These are phyloP conservation scores for Saposhnikovia divaricata DNA, from an alignment of 129 eudicot genomes.

Conservation along the genomic window DNA sequence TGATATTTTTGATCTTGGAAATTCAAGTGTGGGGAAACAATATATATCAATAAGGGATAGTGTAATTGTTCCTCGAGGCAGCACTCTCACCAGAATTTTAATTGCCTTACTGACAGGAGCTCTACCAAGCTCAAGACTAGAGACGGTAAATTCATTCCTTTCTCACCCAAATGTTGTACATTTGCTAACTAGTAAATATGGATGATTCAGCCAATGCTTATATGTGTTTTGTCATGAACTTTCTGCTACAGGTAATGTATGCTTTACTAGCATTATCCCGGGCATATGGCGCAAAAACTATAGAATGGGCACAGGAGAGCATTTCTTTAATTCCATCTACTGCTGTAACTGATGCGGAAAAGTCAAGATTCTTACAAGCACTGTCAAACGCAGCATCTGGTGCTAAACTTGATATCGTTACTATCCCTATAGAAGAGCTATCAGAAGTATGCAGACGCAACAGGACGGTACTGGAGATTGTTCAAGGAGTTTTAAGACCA, in stretches of 20 bases:
- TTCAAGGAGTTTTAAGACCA: constrained; percentile 93
- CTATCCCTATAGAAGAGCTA: constrained; percentile 81
- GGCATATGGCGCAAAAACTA: constrained; percentile 62
- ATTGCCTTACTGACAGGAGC: constrained; percentile 90
- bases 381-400: constrained; percentile 80
- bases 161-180: not conserved
- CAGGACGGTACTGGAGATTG: constrained; percentile 96
- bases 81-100: constrained; percentile 69
- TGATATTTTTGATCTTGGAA: constrained; percentile 82
- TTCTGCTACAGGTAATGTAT: constrained; percentile 56
- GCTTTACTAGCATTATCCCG: constrained; percentile 65
- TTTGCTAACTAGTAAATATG: not conserved
- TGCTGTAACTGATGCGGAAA: constrained; percentile 82
- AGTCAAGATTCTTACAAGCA: constrained; percentile 65
- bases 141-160: constrained; percentile 43
- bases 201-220: not conserved
- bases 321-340: constrained; percentile 68
- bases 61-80: constrained; percentile 76
- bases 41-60: constrained; percentile 57
- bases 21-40: constrained; percentile 58
- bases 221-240: not conserved
- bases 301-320: constrained; percentile 89
- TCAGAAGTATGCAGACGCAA: constrained; percentile 98
- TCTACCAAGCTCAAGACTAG: constrained; percentile 88
- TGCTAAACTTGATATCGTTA: constrained; percentile 47